phyloP scores from a whole-genome alignment of 768 basidiomycete species.

The Pilatotrama ljubarskyi region DNA sequence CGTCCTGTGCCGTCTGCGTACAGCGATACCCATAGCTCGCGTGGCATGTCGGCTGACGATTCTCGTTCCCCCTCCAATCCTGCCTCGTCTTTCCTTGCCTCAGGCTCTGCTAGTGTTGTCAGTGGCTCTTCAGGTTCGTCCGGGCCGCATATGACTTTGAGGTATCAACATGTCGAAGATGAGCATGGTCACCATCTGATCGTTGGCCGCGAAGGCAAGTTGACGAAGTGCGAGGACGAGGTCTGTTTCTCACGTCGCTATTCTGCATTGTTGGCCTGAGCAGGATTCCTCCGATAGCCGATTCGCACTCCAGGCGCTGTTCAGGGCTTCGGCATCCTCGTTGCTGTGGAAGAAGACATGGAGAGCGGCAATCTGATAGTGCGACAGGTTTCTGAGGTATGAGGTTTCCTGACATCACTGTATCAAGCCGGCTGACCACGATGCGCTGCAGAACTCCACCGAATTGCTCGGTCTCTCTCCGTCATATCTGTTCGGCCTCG shows the following conservation, averaged over 20 bases:
- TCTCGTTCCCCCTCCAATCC: constrained; percentile 3
- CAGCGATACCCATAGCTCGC: not conserved
- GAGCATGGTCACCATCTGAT: constrained; percentile 71
- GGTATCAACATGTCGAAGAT: constrained; percentile 66
- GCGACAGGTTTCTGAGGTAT: constrained; percentile 78
- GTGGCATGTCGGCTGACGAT: not conserved
- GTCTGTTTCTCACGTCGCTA: constrained; percentile 24
- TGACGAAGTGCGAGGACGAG: constrained; percentile 77
- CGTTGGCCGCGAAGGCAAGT: constrained; percentile 63
- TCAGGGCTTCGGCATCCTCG: constrained; percentile 80
- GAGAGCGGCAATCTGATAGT: constrained; percentile 57
- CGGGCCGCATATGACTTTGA: constrained; percentile 50
- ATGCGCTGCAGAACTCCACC: constrained; percentile 57
- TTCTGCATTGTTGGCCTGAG: not conserved
- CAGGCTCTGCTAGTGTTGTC: constrained; percentile 16
- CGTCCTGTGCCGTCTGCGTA: not conserved
- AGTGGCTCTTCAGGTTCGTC: constrained; percentile 24
- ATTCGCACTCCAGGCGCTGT: constrained; percentile 81
- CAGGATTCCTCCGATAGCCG: constrained; percentile 44
- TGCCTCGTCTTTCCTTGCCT: not conserved
- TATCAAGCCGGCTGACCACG: not conserved
- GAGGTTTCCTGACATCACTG: not conserved
- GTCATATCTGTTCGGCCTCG: constrained; percentile 63
- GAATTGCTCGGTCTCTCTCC: constrained; percentile 77
- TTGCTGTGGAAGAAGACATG: constrained; percentile 63